Conservation (phyloP, 805 yeast species). For the Metschnikowia gelsemii region DNA sequence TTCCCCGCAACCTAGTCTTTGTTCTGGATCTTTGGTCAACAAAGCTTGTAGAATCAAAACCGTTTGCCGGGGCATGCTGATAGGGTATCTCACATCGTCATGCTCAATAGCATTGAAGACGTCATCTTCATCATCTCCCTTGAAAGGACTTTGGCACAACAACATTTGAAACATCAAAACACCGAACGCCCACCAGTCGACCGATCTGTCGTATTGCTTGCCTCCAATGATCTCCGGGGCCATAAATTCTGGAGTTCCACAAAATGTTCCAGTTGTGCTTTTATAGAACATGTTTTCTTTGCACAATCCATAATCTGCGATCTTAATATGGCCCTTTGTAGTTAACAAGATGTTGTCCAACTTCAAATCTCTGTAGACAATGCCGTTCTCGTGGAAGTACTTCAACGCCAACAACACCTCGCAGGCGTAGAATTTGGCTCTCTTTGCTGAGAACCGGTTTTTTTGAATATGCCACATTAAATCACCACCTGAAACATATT, state of each 20-base stretch:
- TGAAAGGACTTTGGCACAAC: conserved; percentile 93
- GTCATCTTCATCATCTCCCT: conserved; percentile 96
- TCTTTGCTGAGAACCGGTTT: conserved; percentile 77
- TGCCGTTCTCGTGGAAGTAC: conserved; percentile 93
- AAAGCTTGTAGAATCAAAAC: conserved; percentile 91
- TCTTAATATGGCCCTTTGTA: conserved; percentile 88
- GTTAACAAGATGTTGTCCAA: conserved; percentile 90
- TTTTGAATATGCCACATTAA: conserved; percentile 99
- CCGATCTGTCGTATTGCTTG: conserved; percentile 88
- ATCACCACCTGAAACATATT: conserved; percentile 96
- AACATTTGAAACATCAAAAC: conserved; percentile 95
- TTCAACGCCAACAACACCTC: conserved; percentile 90
- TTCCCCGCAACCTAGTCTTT: conserved; percentile 83
- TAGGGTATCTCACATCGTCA: conserved; percentile 95
- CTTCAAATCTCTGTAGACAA: conserved; percentile 93
- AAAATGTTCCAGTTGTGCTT: conserved; percentile 86
- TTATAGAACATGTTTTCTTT: conserved; percentile 89
- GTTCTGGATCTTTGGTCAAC: conserved; percentile 81
- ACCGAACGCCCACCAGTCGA: conserved; percentile 99
- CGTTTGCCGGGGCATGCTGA: conserved; percentile 95
- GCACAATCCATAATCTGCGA: conserved; percentile 97
- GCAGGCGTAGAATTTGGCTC: conserved; percentile 97
- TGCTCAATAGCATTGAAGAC: conserved; percentile 93
- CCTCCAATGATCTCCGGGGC: conserved; percentile 97
- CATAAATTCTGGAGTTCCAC: conserved; percentile 99